Percentiles rank a stretch among this genome's conserved stretches.
Conservation (phyloP, 148 eudicot species). For the Polygonum maritimum region DNA sequence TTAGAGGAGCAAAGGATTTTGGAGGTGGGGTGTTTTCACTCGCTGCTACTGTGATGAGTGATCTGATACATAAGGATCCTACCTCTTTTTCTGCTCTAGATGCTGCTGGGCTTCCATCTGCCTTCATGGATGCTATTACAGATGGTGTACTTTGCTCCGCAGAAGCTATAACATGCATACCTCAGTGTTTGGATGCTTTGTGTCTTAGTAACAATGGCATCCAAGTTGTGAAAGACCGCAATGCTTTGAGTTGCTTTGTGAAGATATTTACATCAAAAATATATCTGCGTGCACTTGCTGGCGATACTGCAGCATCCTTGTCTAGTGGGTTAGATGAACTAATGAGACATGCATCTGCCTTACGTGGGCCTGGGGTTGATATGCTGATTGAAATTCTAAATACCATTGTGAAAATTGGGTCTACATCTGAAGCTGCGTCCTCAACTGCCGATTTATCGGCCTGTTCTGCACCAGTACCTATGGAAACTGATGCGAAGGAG, state of each 20-base stretch:
- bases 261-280: conserved; percentile 80
- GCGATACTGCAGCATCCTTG: conserved; percentile 75
- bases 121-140: conserved; percentile 82
- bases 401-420: conserved; percentile 59
- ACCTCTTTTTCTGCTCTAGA: conserved; percentile 82
- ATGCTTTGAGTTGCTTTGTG: conserved; percentile 92
- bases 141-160: conserved; percentile 90
- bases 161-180: conserved; percentile 93
- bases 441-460: conserved; percentile 34
- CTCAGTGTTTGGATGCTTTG: conserved; percentile 95
- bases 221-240: conserved; percentile 83
- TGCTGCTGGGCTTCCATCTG: conserved; percentile 84
- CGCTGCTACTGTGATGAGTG: conserved; percentile 92
- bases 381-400: conserved; percentile 83
- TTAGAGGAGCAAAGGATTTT: conserved; percentile 86
- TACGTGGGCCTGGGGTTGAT: conserved; percentile 89
- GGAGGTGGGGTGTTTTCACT: conserved; percentile 97
- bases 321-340: conserved; percentile 95
- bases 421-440: conserved; percentile 40
- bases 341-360: conserved; percentile 81
- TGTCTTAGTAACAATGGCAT: conserved; percentile 88
- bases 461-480: conserved; percentile 51
- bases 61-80: conserved; percentile 93
- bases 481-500: conserved; percentile 78
- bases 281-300: conserved; percentile 73